phyloP scores from a whole-genome alignment of 1,284 basidiomycete genomes.

The Moesziomyces sp. region DNA sequence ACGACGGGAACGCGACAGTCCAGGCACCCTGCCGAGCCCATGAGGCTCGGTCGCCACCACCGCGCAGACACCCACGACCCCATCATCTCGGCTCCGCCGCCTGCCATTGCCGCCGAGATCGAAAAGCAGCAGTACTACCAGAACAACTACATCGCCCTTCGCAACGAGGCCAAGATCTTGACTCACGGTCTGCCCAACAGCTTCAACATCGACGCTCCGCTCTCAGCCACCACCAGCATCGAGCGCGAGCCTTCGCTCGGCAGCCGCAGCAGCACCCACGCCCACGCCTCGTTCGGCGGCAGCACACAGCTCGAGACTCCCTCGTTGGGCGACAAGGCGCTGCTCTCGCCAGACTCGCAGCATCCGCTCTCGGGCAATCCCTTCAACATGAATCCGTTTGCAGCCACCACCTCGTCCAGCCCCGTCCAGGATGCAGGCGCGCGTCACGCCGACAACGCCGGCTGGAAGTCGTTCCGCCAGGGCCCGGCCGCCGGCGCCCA shows the following conservation, averaged over 20 bases:
- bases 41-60: slow-evolving; percentile 41
- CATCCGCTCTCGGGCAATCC: slow-evolving; percentile 28
- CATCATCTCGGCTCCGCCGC: slow-evolving; percentile 25
- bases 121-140: slow-evolving; percentile 50
- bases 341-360: slow-evolving; percentile 51
- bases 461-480: slow-evolving; percentile 34
- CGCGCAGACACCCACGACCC: slow-evolving; percentile 48
- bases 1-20: slow-evolving; percentile 33
- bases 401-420: slow-evolving; percentile 26
- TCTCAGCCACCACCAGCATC: slow-evolving; percentile 34
- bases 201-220: slow-evolving; percentile 29
- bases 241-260: slow-evolving; percentile 36
- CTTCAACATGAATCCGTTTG: slow-evolving; percentile 6
- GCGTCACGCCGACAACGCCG: slow-evolving; percentile 19
- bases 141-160: slow-evolving; percentile 47
- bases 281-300: slow-evolving; percentile 33
- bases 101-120: slow-evolving; percentile 27
- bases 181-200: slow-evolving; percentile 30
- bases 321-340: slow-evolving; percentile 43
- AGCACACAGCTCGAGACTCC: slow-evolving; percentile 53
- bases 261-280: slow-evolving; percentile 36
- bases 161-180: slow-evolving; percentile 38
- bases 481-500: slow-evolving; percentile 21
- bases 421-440: slow-evolving; percentile 18
- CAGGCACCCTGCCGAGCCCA: slow-evolving; percentile 26